phyloP scores from a whole-genome alignment of 2,329 filamentous ascomycete species.

The Myotisia sp. region DNA sequence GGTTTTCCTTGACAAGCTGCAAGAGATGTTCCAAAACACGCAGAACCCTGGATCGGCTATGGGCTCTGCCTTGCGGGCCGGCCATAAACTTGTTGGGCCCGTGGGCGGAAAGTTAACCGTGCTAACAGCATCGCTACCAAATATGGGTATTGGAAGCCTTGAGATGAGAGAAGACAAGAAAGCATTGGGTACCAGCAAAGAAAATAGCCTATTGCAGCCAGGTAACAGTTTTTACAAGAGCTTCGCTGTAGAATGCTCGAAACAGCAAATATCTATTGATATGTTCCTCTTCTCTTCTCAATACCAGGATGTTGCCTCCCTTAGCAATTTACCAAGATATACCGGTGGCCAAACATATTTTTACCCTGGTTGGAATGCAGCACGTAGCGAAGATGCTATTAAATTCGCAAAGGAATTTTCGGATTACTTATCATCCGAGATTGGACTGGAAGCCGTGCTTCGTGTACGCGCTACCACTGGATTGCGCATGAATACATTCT shows the following conservation, averaged over 20 bases:
- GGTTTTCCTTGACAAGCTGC: slow-evolving; percentile 75
- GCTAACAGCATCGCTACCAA: slow-evolving; percentile 77
- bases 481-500: slow-evolving; percentile 92
- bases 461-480: slow-evolving; percentile 91
- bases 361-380: slow-evolving; percentile 95
- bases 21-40: slow-evolving; percentile 93
- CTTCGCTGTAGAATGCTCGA: slow-evolving; percentile 96
- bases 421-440: slow-evolving; percentile 91
- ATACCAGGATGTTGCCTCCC: slow-evolving; percentile 91
- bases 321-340: slow-evolving; percentile 90
- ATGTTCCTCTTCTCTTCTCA: slow-evolving; percentile 96
- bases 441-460: slow-evolving; percentile 88
- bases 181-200: slow-evolving; percentile 81
- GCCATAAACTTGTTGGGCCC: slow-evolving; percentile 88
- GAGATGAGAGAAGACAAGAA: slow-evolving; percentile 96
- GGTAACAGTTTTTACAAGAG: slow-evolving; percentile 97
- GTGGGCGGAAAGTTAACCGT: slow-evolving; percentile 92
- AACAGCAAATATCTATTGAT: slow-evolving; percentile 95
- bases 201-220: slow-evolving; percentile 74
- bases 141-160: slow-evolving; percentile 74
- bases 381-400: slow-evolving; percentile 83
- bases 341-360: slow-evolving; percentile 97
- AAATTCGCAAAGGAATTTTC: slow-evolving; percentile 96
- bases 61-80: slow-evolving; percentile 81
- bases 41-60: slow-evolving; percentile 83